These are phyloP conservation scores for Peronospora destructor DNA, from an alignment of 352 stramenopile genomes.

Conservation along the genomic window DNA sequence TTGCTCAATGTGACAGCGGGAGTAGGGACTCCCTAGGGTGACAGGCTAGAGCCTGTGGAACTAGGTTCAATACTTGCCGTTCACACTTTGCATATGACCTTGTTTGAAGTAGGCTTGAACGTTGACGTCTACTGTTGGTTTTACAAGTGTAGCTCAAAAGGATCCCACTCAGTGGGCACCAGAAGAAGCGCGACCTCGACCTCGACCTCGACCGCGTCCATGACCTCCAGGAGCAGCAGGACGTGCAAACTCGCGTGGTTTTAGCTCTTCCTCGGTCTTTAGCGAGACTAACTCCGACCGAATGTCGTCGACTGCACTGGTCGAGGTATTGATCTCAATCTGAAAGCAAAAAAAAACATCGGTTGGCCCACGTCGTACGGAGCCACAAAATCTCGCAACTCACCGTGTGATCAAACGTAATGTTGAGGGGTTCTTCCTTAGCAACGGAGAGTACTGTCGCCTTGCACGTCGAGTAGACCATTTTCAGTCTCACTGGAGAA, in stretches of 20 bases:
- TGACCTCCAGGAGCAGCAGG: constrained; percentile 59
- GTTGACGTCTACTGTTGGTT: constrained; percentile 14
- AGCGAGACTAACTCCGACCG: constrained; percentile 43
- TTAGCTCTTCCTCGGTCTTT: constrained; percentile 58
- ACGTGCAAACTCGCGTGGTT: constrained; percentile 66
- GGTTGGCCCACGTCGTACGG: not conserved
- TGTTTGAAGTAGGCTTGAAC: constrained; percentile 6
- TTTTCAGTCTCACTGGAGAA: constrained; percentile 79
- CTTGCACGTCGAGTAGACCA: constrained; percentile 88
- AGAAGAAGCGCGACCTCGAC: constrained; percentile 30
- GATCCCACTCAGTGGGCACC: constrained; percentile 14
- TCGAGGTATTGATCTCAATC: constrained; percentile 71
- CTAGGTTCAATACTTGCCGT: constrained; percentile 17
- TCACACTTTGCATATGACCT: constrained; percentile 17
- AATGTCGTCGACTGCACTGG: constrained; percentile 57
- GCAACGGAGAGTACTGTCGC: constrained; percentile 70
- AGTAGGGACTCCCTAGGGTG: constrained; percentile 2
- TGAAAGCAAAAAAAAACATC: constrained; percentile 11
- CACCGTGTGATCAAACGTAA: constrained; percentile 70
- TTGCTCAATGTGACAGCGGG: not conserved
- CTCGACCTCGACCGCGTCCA: constrained; percentile 38
- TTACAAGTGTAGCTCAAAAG: not conserved
- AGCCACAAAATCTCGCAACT: not conserved
- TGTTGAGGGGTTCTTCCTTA: constrained; percentile 40
- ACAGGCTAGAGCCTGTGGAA: constrained; percentile 17